Percentiles rank a stretch among this genome's conserved stretches.
Conservation (phyloP, 345 rosid genomes). For the Populus davidiana region DNA sequence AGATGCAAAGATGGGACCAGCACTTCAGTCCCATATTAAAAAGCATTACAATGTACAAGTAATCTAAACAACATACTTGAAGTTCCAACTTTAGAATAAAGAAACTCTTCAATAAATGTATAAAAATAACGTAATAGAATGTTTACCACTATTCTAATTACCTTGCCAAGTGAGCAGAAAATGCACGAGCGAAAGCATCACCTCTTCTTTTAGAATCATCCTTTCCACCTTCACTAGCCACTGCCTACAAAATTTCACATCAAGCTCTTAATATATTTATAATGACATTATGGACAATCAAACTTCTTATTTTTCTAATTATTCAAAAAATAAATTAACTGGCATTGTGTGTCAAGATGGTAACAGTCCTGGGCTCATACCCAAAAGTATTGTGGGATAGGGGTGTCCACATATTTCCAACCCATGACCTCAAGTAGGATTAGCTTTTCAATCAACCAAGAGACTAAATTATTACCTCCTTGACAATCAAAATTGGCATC, state of each 20-base stretch:
- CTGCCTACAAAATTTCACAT: slow-evolving; percentile 61
- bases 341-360: not conserved
- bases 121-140: not conserved
- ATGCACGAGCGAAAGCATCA: slow-evolving; percentile 98
- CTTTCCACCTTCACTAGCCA: slow-evolving; percentile 98
- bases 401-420: not conserved
- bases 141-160: slow-evolving; percentile 17
- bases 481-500: not conserved
- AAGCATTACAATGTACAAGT: not conserved
- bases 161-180: slow-evolving; percentile 99
- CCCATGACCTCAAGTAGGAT: not conserved
- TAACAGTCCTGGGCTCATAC: not conserved
- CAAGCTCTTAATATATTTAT: slow-evolving; percentile 8
- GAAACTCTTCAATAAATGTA: not conserved
- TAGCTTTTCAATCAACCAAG: not conserved
- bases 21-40: not conserved
- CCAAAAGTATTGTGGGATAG: not conserved
- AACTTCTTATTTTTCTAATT: not conserved
- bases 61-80: not conserved
- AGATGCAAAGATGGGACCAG: not conserved
- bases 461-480: not conserved
- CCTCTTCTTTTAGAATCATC: slow-evolving; percentile 98
- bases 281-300: not conserved
- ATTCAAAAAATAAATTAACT: not conserved
- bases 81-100: not conserved